Percentiles rank a stretch among this genome's conserved stretches.
These are phyloP conservation scores for Coleophoma eucalyptorum DNA, from an alignment of 2,329 filamentous ascomycete genomes.

Conservation along the genomic window DNA sequence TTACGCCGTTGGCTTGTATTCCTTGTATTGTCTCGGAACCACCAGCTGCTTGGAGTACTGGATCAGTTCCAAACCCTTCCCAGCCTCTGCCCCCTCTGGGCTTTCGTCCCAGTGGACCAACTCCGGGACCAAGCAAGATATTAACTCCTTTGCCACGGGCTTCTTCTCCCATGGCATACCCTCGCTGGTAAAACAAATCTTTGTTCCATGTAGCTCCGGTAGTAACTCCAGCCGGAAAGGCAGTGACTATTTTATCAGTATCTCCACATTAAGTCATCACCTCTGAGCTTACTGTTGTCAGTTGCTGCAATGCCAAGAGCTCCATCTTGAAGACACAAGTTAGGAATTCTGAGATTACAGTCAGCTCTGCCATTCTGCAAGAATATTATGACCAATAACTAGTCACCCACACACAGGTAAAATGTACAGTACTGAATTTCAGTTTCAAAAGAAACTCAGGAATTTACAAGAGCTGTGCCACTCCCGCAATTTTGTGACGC, in stretches of 20 bases:
- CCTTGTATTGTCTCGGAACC: slow-evolving; percentile 49
- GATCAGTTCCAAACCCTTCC: slow-evolving; percentile 72
- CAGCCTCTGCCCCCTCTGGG: slow-evolving; percentile 70
- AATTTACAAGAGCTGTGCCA: too few species aligned
- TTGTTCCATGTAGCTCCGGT: slow-evolving; percentile 74
- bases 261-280: neutral
- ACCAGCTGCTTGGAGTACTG: slow-evolving; percentile 54
- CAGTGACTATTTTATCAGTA: slow-evolving; percentile 31
- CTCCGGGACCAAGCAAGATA: slow-evolving; percentile 65
- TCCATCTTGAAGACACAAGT: slow-evolving; percentile 68
- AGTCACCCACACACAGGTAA: neutral
- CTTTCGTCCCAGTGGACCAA: slow-evolving; percentile 69
- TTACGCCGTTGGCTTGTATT: slow-evolving; percentile 51
- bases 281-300: slow-evolving; percentile 54
- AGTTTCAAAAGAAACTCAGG: neutral
- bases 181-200: slow-evolving; percentile 64
- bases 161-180: slow-evolving; percentile 65
- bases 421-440: neutral
- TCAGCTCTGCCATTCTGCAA: too few species aligned
- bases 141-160: slow-evolving; percentile 71
- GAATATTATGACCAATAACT: slow-evolving; percentile 26
- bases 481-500: neutral
- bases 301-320: slow-evolving; percentile 69
- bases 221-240: slow-evolving; percentile 77
- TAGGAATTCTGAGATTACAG: slow-evolving; percentile 52